Conservation (phyloP, 805 yeast genomes). For the Myxozyma geophila region DNA sequence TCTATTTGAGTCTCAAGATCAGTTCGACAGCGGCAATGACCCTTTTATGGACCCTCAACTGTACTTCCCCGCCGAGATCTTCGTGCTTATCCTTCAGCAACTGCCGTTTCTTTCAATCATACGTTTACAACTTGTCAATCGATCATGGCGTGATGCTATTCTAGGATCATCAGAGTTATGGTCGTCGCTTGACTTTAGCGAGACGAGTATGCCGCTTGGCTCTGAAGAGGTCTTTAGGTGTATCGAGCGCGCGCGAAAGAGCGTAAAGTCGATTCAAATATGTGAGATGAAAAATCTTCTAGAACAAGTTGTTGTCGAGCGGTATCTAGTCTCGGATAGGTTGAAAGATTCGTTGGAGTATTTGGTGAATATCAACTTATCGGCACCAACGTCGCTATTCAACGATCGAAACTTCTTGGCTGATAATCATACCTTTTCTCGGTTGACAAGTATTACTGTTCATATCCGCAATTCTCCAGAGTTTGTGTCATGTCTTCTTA, state of each 20-base stretch:
- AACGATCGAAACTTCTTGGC: background rate
- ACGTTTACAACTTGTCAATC: conserved; percentile 12
- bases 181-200: conserved; percentile 12
- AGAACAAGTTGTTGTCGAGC: conserved; percentile 9
- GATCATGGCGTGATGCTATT: conserved; percentile 17
- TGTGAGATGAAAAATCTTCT: background rate
- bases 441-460: conserved; percentile 11
- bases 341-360: background rate
- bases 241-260: conserved; percentile 1
- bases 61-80: conserved; percentile 19
- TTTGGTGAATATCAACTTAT: background rate
- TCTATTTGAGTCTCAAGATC: background rate
- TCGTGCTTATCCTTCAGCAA: conserved; percentile 8
- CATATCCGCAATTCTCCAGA: conserved; percentile 17
- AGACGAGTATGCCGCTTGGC: background rate
- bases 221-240: conserved; percentile 4
- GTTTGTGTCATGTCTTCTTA: conserved; percentile 4
- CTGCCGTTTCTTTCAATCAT: conserved; percentile 16
- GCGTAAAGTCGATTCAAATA: background rate
- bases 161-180: conserved; percentile 16
- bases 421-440: background rate
- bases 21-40: background rate
- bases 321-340: background rate
- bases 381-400: background rate
- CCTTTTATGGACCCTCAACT: background rate